These are phyloP conservation scores for Nitzschia sp. DNA, from an alignment of 108 stramenopile genomes.

Conservation along the genomic window DNA sequence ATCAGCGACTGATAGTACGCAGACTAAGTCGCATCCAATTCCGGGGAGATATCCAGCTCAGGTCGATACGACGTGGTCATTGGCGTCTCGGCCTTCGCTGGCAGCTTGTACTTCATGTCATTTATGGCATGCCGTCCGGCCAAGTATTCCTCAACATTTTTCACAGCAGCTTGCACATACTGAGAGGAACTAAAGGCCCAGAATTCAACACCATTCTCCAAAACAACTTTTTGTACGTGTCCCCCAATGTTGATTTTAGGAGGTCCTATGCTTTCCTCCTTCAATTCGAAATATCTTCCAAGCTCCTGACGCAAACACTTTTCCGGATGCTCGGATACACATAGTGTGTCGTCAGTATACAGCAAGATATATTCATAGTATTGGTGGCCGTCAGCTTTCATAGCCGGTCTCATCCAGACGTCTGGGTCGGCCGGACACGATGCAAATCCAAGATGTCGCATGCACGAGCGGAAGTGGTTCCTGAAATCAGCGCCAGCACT, in stretches of 20 bases:
- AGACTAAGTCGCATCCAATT: conserved; percentile 16
- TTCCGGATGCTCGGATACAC: conserved; percentile 18
- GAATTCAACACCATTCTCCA: conserved; percentile 33
- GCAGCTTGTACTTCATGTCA: no score
- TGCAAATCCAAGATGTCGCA: conserved; percentile 40
- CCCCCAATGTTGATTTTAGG: conserved; percentile 52
- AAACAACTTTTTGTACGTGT: conserved; percentile 31
- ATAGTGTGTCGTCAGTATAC: conserved; percentile 41
- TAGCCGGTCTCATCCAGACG: no score
- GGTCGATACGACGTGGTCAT: conserved; percentile 21
- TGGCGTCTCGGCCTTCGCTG: conserved; percentile 17
- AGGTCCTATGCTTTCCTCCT: conserved; percentile 39
- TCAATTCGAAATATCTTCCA: conserved; percentile 38
- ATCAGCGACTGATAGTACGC: conserved; percentile 39
- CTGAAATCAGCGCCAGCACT: conserved; percentile 47
- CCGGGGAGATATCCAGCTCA: conserved; percentile 24
- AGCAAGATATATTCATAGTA: conserved; percentile 44
- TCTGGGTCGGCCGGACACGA: conserved; percentile 45
- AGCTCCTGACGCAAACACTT: conserved; percentile 29
- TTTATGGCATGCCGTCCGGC: neutral
- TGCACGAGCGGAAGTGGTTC: conserved; percentile 38
- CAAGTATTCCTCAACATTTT: conserved; percentile 37
- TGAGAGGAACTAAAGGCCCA: conserved; percentile 50
- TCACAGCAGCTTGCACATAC: conserved; percentile 47
- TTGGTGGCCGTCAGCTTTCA: conserved; percentile 21